Percentiles rank a stretch among this genome's conserved stretches.
phyloP scores from a whole-genome alignment of 495 filamentous ascomycete genomes.

The Xylaria grammica region DNA sequence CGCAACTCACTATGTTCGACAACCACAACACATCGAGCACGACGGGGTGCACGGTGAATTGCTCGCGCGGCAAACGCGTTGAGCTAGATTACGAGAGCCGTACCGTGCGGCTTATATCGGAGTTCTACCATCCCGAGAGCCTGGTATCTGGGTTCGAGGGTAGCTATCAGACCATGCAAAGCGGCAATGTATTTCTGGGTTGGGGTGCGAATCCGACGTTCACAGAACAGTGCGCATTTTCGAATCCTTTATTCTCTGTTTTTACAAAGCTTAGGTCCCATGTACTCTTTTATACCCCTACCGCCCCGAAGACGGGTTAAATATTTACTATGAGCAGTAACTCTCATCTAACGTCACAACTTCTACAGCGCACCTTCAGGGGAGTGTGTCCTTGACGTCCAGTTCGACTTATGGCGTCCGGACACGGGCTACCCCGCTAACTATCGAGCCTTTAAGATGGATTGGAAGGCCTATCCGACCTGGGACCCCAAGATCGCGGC shows the following conservation, averaged over 20 bases:
- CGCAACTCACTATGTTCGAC: constrained; percentile 43
- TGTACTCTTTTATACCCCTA: too few species aligned
- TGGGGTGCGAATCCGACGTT: constrained; percentile 56
- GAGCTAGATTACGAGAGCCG: constrained; percentile 46
- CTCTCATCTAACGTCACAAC: background rate
- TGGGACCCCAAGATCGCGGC: constrained; percentile 25
- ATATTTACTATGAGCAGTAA: background rate
- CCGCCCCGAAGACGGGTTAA: too few species aligned
- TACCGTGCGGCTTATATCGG: constrained; percentile 34
- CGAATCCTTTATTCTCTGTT: background rate
- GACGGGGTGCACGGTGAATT: constrained; percentile 18
- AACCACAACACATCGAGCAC: constrained; percentile 34
- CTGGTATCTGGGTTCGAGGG: constrained; percentile 48
- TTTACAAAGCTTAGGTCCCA: too few species aligned
- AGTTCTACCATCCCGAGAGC: constrained; percentile 28
- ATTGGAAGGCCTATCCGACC: constrained; percentile 31
- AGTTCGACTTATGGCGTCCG: constrained; percentile 25
- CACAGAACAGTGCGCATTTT: constrained; percentile 46
- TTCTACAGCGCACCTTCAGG: constrained; percentile 26
- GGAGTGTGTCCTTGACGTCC: constrained; percentile 28
- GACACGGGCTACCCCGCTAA: background rate
- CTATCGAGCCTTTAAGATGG: constrained; percentile 34
- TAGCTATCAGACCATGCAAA: constrained; percentile 49
- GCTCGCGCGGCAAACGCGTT: constrained; percentile 48
- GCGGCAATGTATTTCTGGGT: constrained; percentile 51